phyloP scores from a whole-genome alignment of 495 filamentous ascomycete species.

The Patellaria atrata region DNA sequence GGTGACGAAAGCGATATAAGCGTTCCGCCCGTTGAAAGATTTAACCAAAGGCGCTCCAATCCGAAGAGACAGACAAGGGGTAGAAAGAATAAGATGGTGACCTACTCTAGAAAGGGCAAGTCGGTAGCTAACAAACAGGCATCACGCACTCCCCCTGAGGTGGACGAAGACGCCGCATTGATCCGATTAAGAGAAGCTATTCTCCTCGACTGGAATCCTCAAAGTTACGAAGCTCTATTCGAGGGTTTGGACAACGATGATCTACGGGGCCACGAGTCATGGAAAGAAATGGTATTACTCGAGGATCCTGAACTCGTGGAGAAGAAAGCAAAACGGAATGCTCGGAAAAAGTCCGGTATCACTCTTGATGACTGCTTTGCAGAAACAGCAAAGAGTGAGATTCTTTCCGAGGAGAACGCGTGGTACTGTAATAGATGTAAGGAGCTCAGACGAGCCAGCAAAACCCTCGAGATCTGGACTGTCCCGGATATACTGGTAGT shows the following conservation, averaged over 20 bases:
- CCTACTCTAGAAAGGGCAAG: constrained; percentile 23
- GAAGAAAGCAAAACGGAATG: constrained; percentile 41
- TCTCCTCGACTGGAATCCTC: constrained; percentile 64
- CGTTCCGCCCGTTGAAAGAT: constrained; percentile 9
- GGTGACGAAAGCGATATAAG: constrained; percentile 13
- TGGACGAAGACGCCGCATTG: constrained; percentile 42
- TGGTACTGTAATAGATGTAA: constrained; percentile 97
- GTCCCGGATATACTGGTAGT: constrained; percentile 86
- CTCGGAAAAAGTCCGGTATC: constrained; percentile 57
- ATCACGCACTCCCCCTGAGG: no score
- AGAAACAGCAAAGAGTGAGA: constrained; percentile 85
- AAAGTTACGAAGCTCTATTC: constrained; percentile 57
- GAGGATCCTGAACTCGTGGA: constrained; percentile 53
- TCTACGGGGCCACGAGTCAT: constrained; percentile 40
- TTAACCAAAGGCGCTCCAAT: constrained; percentile 11
- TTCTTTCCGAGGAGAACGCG: constrained; percentile 82
- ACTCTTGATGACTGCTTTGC: constrained; percentile 81
- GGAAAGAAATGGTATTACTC: constrained; percentile 34
- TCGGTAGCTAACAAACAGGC: constrained; percentile 2
- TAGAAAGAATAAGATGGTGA: constrained; percentile 16
- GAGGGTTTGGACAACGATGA: constrained; percentile 33
- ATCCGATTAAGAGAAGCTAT: constrained; percentile 67
- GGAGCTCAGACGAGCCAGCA: constrained; percentile 76
- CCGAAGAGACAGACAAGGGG: constrained; percentile 9
- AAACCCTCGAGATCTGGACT: constrained; percentile 95